Evolutionary conservation across 129 eudicot species (phyloP).

Genomic region (Pulicaria dysenterica): DNA sequence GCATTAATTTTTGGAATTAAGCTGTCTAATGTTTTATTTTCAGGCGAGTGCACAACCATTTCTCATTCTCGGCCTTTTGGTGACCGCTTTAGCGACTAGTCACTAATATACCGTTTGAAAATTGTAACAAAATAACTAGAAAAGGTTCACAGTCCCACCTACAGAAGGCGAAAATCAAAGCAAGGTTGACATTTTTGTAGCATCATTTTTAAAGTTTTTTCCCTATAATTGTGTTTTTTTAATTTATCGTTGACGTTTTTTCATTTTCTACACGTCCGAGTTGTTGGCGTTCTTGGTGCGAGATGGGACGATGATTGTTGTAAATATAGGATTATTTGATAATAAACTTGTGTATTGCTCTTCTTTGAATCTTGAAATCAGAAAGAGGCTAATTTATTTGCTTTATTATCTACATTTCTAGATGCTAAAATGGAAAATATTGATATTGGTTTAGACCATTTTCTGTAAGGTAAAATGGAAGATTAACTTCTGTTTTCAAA

Average conservation of each 20-base stretch:
- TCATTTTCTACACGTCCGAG: background rate
- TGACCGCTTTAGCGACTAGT: conserved; percentile 83
- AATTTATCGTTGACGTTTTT: conserved; percentile 5
- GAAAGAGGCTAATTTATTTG: background rate
- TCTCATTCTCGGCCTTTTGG: conserved; percentile 77
- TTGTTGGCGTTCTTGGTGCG: background rate
- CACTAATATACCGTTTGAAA: conserved; percentile 39
- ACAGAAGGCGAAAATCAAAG: conserved; percentile 3
- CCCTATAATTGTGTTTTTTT: background rate
- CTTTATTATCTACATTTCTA: too few relatives aligned
- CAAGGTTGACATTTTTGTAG: conserved; percentile 22
- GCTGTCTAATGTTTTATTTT: conserved; percentile 26
- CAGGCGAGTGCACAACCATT: conserved; percentile 99
- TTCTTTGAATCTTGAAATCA: conserved; percentile 3
- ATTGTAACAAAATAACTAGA: conserved; percentile 24
- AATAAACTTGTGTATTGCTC: conserved; percentile 14
- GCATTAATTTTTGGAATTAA: conserved; percentile 9
- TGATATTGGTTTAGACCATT: too few relatives aligned
- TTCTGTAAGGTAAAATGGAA: too few relatives aligned
- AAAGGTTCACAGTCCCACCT: conserved; percentile 22
- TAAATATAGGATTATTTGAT: conserved; percentile 33
- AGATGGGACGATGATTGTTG: conserved; percentile 23
- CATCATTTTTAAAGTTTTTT: conserved; percentile 17
- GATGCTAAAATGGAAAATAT: too few relatives aligned
- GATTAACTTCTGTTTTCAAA: too few relatives aligned